Base-by-base conservation (phyloP, 2,329 filamentous ascomycete genomes). In the Ceratocystis ficicola region DNA sequence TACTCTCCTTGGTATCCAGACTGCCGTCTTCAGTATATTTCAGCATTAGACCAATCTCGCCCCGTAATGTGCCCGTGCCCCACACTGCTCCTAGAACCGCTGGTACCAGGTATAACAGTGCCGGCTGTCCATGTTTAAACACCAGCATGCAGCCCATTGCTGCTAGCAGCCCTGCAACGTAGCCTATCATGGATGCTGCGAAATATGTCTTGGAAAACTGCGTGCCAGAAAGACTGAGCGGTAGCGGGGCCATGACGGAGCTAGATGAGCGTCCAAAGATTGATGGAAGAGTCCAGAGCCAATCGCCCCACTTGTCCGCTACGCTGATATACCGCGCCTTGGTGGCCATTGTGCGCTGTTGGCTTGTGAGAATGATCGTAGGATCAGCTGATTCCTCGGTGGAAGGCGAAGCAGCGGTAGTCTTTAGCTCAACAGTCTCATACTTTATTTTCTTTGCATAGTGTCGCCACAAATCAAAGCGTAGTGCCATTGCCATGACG, bases 101-200 rank as follows among this genome's bases (percentile, higher is more conserved):
- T 0, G 93, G 93, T 0, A 97, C 94, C 5, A 99, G 83, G 73
- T 97, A 97, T 15, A 99, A 78, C 41, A 99, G 80, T 6, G 94
- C 93, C 0, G 93, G 93, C 73, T 99, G 93, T 2, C 89, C 90
- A 69, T 90, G 90, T 60, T 87, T 81, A 72, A 85, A 94, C 8
- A 90, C 76, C 62, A 91, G 80, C 76, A 97, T 87, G 71, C 91
- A 88, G 0, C 81, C 77, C 20, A 96, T 75, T 0, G 93, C 96
- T 1, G 80, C 78, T 1, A 90, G 68, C 85, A 97, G 89, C 0
- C 90, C 92, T 2, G 86, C 61, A 0, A 88, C 71, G 74, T 97
- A 99, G 0, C 92, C 93, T 1, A 81, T 71, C 68, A 96, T 73
- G 44, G 87, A 84, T 4, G 90, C 87, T 67, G 83, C 81, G 74